Evolutionary conservation across 768 basidiomycete genomes (phyloP), one percentile per base, ranked within the genome.

Genomic region (Podaxis sp.): DNA sequence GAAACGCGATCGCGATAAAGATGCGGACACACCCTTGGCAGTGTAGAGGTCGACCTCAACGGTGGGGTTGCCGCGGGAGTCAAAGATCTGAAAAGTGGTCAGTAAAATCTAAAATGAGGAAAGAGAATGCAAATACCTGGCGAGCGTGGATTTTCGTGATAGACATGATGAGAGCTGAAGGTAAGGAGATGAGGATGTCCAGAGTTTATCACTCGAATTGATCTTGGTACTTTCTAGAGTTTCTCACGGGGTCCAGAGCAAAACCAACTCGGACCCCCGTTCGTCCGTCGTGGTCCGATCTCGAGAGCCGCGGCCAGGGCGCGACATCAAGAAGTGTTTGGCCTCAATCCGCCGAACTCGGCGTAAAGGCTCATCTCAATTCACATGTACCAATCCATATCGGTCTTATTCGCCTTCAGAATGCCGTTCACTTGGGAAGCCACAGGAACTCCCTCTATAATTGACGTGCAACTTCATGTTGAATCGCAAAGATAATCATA

Each of bases 31-130:
- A 92, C 95, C 95, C 84, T 95, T 94, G 46, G 73, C 84, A 65
- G 96, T 98, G 85, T 84, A 74, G 71, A 96, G 80, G 75, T 96
- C 93, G 74, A 95, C 93, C 80, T 95, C 95, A 73, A 97, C 93
- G 72, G 95, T 96, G 71, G 93, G 95, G 85, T 98, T 95, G 70
- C 95, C 96, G 74, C 96, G 94, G 73, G 95, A 98, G 85, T 99
- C 96, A 77, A 97, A 99, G 87, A 99, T 96, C 96, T 98, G 72
- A 26, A 49, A 64, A 65, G 60, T 37, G 61, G 38, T 58, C 48
- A 62, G 60, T 41, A 55, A 48, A 58, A 57, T 40, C 64, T 44
- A 22, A 17, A 56, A 20, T 26, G 50, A 37, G 62, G 48, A 37
- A 48, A 56, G 51, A 44, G 37, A 53, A 37, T 44, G 64, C 74